phyloP scores from a whole-genome alignment of 108 stramenopile genomes.

The Aurantiochytrium sp. region DNA sequence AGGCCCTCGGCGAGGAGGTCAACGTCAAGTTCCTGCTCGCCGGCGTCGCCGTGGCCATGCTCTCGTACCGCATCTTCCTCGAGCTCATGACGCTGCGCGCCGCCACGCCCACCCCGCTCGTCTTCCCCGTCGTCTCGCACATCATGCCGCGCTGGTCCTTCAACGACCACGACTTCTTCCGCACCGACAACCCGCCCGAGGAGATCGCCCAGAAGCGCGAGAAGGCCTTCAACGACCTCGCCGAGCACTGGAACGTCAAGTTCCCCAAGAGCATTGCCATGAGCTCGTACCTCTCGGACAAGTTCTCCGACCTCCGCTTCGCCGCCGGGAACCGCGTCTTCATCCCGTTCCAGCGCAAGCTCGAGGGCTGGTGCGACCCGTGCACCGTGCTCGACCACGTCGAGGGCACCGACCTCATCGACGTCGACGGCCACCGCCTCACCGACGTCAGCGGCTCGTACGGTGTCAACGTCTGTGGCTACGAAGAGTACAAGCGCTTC shows the following conservation, averaged over 20 bases:
- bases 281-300: constrained; percentile 6
- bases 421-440: constrained; percentile 26
- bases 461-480: constrained; percentile 43
- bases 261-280: constrained; percentile 10
- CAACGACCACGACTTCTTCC: constrained; percentile 8
- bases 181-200: background rate
- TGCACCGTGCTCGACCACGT: constrained; percentile 11
- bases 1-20: background rate
- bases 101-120: background rate
- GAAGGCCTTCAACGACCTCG: constrained; percentile 20
- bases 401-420: constrained; percentile 19
- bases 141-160: background rate
- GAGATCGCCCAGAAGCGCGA: constrained; percentile 17
- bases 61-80: background rate
- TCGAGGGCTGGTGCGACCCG: constrained; percentile 8
- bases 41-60: background rate
- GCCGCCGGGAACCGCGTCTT: constrained; percentile 30
- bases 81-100: background rate
- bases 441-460: constrained; percentile 36
- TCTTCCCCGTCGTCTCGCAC: background rate
- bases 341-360: constrained; percentile 31
- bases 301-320: constrained; percentile 35
- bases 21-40: background rate
- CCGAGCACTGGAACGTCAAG: background rate
- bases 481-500: constrained; percentile 38